Base-by-base conservation (phyloP, 768 basidiomycete genomes). In the Paxillus involutus region DNA sequence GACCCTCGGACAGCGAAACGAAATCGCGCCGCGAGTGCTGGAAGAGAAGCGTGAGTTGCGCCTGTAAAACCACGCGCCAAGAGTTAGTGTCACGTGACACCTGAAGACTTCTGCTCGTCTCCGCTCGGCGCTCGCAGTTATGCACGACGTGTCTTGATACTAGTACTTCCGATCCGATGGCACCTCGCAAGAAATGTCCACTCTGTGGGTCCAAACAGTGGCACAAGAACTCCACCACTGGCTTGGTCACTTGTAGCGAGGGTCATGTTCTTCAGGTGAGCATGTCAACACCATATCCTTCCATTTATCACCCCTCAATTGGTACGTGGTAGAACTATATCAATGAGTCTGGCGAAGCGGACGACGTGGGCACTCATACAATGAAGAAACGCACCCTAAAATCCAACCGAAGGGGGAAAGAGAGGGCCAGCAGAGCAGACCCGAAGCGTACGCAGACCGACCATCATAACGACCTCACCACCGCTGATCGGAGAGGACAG, bases 251-350 rank as follows among this genome's bases (percentile, higher is more conserved):
- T 2, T 97, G 94, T 70, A 89, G 85, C 59, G 94, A 97, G 65
- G 94, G 94, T 10, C 94, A 97, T 69, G 82, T 96, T 55, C 80
- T 94, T 30, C 89, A 92, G 80, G 93, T 92, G 66, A 59, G 72
- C 61, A 21, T 53, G 33, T 51, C 24, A 30, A 32, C 26, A 39
- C 9, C 33, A 32, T 45, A 10, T 48, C 21, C 9, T 24, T 11
- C 30, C 13, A 24, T 4, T 17, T 35, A 32, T 49, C 29, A 51
- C 7, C 10, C 14, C 30, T 33, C 47, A 39, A 43, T 26, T 4
- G 37, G 11, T 41, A 13, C 24, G 32, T 45, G 39, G 40, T 58
- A 95, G 93, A 84, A 88, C 62, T 94, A 94, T 69, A 77, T 91
- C 47, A 88, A 85, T 42, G 94, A 97, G 71, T 82, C 83, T 10